Evolutionary conservation across 2,329 filamentous ascomycete species (phyloP).

Genomic region (Trichoderma harzianum): DNA sequence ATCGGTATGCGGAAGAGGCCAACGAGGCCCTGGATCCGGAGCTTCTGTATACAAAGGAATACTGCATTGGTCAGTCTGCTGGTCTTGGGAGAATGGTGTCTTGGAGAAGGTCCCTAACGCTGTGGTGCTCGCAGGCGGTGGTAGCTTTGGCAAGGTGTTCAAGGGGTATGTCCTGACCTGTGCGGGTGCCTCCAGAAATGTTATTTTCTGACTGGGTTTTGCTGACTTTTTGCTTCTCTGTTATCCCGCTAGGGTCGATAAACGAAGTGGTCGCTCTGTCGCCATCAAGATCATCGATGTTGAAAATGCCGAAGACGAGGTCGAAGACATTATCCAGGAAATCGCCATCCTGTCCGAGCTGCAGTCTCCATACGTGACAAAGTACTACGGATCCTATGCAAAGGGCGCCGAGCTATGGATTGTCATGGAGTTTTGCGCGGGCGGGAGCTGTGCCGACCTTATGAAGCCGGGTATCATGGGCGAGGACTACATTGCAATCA

Average conservation of each 20-base stretch:
- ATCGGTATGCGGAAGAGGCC: slow-evolving; percentile 44
- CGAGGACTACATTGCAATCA: slow-evolving; percentile 96
- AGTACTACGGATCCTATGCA: slow-evolving; percentile 95
- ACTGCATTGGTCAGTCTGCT: slow-evolving; percentile 67
- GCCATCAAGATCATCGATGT: slow-evolving; percentile 99
- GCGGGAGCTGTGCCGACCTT: slow-evolving; percentile 91
- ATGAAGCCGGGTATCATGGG: slow-evolving; percentile 90
- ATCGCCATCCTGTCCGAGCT: slow-evolving; percentile 96
- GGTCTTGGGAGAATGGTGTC: neutral
- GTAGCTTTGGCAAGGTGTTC: slow-evolving; percentile 98
- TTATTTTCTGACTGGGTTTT: neutral
- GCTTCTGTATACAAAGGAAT: slow-evolving; percentile 88
- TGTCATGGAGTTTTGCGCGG: slow-evolving; percentile 98
- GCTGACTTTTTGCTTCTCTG: neutral
- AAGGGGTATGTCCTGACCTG: slow-evolving; percentile 65
- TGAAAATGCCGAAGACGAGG: slow-evolving; percentile 97
- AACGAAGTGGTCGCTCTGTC: slow-evolving; percentile 85
- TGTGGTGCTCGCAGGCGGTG: slow-evolving; percentile 62
- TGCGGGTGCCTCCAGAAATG: neutral
- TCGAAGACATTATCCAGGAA: slow-evolving; percentile 98
- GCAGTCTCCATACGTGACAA: slow-evolving; percentile 93
- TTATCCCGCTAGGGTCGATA: slow-evolving; percentile 67
- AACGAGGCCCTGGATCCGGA: slow-evolving; percentile 72
- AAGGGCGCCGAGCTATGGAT: slow-evolving; percentile 98
- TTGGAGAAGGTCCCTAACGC: slow-evolving; percentile 20